These are phyloP conservation scores for Cyberlindnera japonica DNA, from an alignment of 805 yeast species.

Conservation along the genomic window DNA sequence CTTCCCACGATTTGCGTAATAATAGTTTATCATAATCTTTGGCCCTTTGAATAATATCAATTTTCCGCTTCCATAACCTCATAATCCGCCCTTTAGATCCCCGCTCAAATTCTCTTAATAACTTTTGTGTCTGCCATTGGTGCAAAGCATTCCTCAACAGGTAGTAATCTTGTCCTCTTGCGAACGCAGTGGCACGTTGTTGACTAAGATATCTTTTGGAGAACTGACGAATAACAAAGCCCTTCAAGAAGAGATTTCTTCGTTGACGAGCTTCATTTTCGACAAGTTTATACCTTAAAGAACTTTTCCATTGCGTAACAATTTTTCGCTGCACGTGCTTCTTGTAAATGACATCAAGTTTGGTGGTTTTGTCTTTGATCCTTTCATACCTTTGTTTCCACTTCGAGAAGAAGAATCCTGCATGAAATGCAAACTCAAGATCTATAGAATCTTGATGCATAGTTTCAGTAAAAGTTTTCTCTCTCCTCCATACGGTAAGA, in stretches of 20 bases:
- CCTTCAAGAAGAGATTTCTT: constrained; percentile 12
- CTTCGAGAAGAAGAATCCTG: constrained; percentile 25
- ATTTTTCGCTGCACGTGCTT: constrained; percentile 1
- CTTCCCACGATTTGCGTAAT: constrained; percentile 2
- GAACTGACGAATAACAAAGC: constrained; percentile 19
- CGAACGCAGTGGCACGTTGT: constrained; percentile 5
- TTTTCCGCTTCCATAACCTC: constrained; percentile 13
- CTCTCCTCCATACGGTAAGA: constrained; percentile 15
- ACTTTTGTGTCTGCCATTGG: constrained; percentile 15
- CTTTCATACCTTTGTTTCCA: constrained; percentile 16
- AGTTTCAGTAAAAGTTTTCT: not conserved
- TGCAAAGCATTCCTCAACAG: not conserved
- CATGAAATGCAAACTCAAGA: constrained; percentile 22
- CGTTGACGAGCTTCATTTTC: constrained; percentile 9
- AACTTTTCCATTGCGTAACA: constrained; percentile 11
- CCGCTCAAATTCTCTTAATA: constrained; percentile 1
- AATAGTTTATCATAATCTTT: constrained; percentile 5
- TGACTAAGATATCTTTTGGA: constrained; percentile 11
- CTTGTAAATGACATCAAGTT: constrained; percentile 3
- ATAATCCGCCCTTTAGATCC: not conserved
- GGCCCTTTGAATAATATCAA: not conserved
- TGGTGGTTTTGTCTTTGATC: not conserved
- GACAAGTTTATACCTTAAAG: constrained; percentile 4
- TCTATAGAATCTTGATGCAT: constrained; percentile 15
- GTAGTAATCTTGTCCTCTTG: not conserved